Base-by-base conservation (phyloP, 208 protist genomes). In the Tetramitus jugosus region DNA sequence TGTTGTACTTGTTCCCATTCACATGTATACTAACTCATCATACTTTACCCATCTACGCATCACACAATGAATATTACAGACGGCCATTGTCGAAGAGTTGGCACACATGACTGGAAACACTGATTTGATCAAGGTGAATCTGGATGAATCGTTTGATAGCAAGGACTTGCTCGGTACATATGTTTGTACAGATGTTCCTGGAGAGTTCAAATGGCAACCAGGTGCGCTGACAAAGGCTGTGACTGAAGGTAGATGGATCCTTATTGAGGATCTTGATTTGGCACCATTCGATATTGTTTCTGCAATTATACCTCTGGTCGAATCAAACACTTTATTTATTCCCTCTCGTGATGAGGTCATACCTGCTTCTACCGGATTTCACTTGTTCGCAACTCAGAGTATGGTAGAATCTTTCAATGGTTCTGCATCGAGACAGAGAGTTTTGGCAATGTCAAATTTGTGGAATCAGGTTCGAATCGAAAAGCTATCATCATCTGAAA, bases 251-350 rank as follows among this genome's bases (percentile, higher is more conserved):
- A 87, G 89, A 60, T 99, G 97, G 97, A 88, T 99, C 72, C 74
- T 99, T 14, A 94, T 99, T 81, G 98, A 99, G 76, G 97, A 99
- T 85, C 94, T 99, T 64, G 96, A 99, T 84, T 83, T 97, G 17
- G 95, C 97, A 20, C 97, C 96, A 3, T 89, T 97, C 72, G 98
- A 99, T 71, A 94, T 99, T 1, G 89, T 98, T 37, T 93, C 95
- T 0, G 91, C 98, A 3, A 80, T 99, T 8, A 87, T 97, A 8
- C 94, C 97, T 1, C 86, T 99, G 0, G 82, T 99, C 1, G 96
- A 99, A 76, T 91, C 88, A 49, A 80, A 91, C 17, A 89, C 86
- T 31, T 85, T 99, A 35, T 97, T 97, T 81, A 87, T 99, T 64
- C 90, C 97, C 0, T 92, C 96, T 42, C 92, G 98, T 76, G 95